A percentile compares a stretch with the other conserved stretches of the same genome.
phyloP scores from a whole-genome alignment of 2,329 filamentous ascomycete genomes.

The Fusarium humuli region DNA sequence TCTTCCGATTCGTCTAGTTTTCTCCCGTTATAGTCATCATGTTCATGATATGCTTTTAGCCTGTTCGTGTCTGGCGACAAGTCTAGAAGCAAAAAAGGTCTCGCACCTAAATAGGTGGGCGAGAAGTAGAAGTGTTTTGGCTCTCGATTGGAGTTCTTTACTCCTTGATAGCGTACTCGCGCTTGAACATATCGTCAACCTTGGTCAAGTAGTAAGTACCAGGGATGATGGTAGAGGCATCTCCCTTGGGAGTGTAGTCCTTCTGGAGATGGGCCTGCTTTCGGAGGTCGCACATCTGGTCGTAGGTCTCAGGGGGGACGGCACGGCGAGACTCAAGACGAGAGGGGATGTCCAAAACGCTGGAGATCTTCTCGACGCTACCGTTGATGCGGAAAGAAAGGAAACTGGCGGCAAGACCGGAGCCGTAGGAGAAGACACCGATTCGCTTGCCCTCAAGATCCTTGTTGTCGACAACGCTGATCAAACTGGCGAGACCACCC shows the following conservation, averaged over 20 bases:
- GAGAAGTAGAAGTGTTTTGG: slow-evolving; percentile 34
- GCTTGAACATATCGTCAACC: slow-evolving; percentile 88
- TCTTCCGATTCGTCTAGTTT: slow-evolving; percentile 47
- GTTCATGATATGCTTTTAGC: slow-evolving; percentile 37
- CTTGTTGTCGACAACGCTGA: slow-evolving; percentile 72
- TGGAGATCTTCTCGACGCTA: slow-evolving; percentile 74
- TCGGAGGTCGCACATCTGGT: slow-evolving; percentile 83
- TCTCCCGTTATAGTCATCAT: slow-evolving; percentile 38
- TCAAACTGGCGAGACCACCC: slow-evolving; percentile 77
- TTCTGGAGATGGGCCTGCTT: slow-evolving; percentile 88
- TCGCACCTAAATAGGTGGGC: slow-evolving; percentile 20
- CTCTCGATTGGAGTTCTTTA: slow-evolving; percentile 53
- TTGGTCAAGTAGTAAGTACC: slow-evolving; percentile 83
- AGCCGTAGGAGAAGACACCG: slow-evolving; percentile 83
- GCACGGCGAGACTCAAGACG: slow-evolving; percentile 73
- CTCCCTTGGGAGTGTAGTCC: slow-evolving; percentile 77
- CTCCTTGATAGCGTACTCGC: slow-evolving; percentile 80
- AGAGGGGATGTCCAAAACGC: slow-evolving; percentile 76
- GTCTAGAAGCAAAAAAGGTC: slow-evolving; percentile 31
- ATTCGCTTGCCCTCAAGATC: slow-evolving; percentile 77
- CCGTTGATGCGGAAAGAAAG: slow-evolving; percentile 79
- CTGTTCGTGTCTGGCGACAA: slow-evolving; percentile 21
- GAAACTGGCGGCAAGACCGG: slow-evolving; percentile 78
- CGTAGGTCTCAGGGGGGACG: slow-evolving; percentile 78
- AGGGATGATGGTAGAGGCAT: slow-evolving; percentile 71